These are phyloP conservation scores for Letharia lupina DNA, from an alignment of 495 filamentous ascomycete species.

Conservation along the genomic window DNA sequence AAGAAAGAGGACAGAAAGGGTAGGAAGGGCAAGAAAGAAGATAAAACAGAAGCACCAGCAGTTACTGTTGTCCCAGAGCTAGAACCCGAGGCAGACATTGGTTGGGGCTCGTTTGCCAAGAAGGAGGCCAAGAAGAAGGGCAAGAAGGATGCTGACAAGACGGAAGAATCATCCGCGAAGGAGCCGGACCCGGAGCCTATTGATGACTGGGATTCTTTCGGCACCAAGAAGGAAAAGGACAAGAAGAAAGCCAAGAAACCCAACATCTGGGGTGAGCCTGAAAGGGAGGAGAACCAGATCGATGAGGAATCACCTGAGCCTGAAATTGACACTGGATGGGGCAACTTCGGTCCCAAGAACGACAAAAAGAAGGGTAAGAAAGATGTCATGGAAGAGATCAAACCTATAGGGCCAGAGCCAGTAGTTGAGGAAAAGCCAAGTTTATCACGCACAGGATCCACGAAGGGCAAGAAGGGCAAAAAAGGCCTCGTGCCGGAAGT, in stretches of 20 bases:
- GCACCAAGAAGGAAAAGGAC: conserved; percentile 21
- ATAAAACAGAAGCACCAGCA: conserved; percentile 21
- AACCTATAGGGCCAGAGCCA: conserved; percentile 15
- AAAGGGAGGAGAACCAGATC: conserved; percentile 7
- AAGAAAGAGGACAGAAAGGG: conserved; percentile 24
- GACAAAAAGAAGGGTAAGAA: conserved; percentile 36
- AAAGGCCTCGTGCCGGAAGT: conserved; percentile 28
- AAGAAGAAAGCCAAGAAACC: conserved; percentile 37
- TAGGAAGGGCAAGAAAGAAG: conserved; percentile 31
- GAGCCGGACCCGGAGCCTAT: conserved; percentile 15
- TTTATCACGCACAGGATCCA: conserved; percentile 30
- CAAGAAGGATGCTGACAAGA: conserved; percentile 27
- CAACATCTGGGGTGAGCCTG: conserved; percentile 17
- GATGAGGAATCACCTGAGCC: conserved; percentile 5
- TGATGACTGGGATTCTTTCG: conserved; percentile 11
- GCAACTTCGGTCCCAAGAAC: conserved; percentile 17
- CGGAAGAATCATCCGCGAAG: conserved; percentile 7
- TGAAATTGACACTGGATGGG: conserved; percentile 17
- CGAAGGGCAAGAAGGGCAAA: conserved; percentile 37
- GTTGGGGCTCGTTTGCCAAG: conserved; percentile 30
- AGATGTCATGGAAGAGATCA: conserved; percentile 26
- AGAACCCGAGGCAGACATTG: conserved; percentile 26
- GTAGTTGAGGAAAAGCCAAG: conserved; percentile 25
- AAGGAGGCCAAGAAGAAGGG: conserved; percentile 37
- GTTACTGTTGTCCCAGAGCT: conserved; percentile 12